Evolutionary conservation across 2,329 filamentous ascomycete species (phyloP).

Genomic region (Epichloe baconii): DNA sequence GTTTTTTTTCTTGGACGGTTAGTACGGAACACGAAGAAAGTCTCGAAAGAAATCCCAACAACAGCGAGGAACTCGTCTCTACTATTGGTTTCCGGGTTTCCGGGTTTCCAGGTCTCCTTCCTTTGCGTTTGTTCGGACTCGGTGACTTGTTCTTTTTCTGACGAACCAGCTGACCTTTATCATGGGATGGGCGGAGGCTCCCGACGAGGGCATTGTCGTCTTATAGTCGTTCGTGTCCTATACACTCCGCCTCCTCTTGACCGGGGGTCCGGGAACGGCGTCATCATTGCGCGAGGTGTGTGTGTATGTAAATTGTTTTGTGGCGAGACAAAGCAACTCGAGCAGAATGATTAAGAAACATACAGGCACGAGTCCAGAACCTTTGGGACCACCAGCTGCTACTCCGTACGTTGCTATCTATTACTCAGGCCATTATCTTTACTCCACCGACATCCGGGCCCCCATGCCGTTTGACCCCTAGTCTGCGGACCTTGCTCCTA

Average conservation of each 20-base stretch:
- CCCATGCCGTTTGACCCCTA: background rate
- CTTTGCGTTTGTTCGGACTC: background rate
- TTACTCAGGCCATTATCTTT: conserved; percentile 1
- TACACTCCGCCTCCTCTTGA: no score
- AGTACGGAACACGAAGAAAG: conserved; percentile 1
- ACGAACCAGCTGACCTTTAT: conserved; percentile 3
- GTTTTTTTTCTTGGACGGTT: background rate
- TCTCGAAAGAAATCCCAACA: background rate
- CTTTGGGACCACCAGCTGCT: background rate
- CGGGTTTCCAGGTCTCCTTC: background rate
- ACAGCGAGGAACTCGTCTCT: conserved; percentile 1
- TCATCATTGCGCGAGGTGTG: conserved; percentile 1
- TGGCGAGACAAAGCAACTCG: background rate
- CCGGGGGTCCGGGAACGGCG: conserved; percentile 4
- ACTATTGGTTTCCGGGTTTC: background rate
- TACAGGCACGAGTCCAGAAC: background rate
- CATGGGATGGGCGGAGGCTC: background rate
- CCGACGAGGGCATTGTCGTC: background rate
- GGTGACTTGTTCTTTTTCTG: background rate
- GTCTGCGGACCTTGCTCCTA: no score
- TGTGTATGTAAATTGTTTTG: background rate
- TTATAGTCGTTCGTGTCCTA: background rate
- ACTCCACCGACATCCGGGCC: conserved; percentile 7
- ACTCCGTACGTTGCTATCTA: conserved; percentile 1
- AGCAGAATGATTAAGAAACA: no score